A percentile compares a stretch with the other conserved stretches of the same genome.
Conservation (phyloP, 208 protist genomes). For the Leishmania braziliensis region DNA sequence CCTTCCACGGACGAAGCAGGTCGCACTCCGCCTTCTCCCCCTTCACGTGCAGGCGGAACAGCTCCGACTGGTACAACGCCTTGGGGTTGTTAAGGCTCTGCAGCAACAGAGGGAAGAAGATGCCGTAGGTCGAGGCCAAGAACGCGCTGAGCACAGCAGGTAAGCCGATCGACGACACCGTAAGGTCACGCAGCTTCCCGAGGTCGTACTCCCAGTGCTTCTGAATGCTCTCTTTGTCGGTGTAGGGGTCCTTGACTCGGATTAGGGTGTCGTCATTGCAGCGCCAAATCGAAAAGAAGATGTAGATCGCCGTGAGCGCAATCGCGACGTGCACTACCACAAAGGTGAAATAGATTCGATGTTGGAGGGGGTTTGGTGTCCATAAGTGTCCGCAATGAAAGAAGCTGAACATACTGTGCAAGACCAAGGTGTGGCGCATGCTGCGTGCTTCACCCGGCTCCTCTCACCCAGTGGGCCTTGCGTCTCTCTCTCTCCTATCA, state of each 20-base stretch:
- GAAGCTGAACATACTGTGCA: too few species aligned
- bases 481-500: too few species aligned
- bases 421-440: too few species aligned
- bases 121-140: slow-evolving; percentile 49
- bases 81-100: slow-evolving; percentile 85
- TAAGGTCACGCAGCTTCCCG: slow-evolving; percentile 67
- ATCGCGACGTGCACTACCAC: slow-evolving; percentile 54
- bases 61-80: slow-evolving; percentile 56
- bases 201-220: slow-evolving; percentile 73
- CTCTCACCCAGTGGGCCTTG: too few species aligned
- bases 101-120: slow-evolving; percentile 78
- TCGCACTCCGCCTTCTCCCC: slow-evolving; percentile 43
- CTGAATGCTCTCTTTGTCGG: slow-evolving; percentile 44
- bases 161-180: slow-evolving; percentile 62
- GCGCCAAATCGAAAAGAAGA: slow-evolving; percentile 60
- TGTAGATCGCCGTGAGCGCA: slow-evolving; percentile 39
- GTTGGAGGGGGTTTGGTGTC: slow-evolving; percentile 14
- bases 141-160: slow-evolving; percentile 56
- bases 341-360: slow-evolving; percentile 58
- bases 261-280: slow-evolving; percentile 42
- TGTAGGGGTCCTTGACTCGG: slow-evolving; percentile 60
- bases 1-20: slow-evolving; percentile 77
- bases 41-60: slow-evolving; percentile 72
- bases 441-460: too few species aligned
- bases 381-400: too few species aligned